Evolutionary conservation across 371 early-diverging fungal genomes (phyloP), one percentile per base, ranked within the genome.

Genomic region (Mortierella sp.): DNA sequence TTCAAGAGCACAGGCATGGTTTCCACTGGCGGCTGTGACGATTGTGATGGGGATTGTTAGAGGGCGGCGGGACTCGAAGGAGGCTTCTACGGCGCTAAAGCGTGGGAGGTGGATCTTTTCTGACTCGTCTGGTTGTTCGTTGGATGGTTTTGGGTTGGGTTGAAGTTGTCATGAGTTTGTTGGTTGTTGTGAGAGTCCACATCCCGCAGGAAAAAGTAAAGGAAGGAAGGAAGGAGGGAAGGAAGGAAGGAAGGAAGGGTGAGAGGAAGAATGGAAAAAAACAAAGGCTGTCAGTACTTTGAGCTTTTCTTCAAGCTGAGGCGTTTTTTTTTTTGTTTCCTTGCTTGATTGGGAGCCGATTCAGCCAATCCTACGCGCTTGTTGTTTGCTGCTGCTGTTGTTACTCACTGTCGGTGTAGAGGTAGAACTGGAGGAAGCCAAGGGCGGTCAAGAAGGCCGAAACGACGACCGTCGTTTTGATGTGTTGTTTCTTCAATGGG

Each of bases 1-100:
- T 76, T 92, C 92, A 28, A 93, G 82, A 0, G 92, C 89, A 69
- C 93, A 93, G 28, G 90, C 77, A 69, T 93, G 93, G 61, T 93
- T 93, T 3, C 88, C 89, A 73, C 92, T 93, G 28, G 91, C 91
- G 5, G 90, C 93, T 1, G 93, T 92, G 26, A 92, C 88, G 34
- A 93, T 92, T 5, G 92, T 93, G 28, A 80, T 78, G 5, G 75
- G 80, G 34, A 77, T 43, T 9, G 26, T 44, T 1, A 83, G 55
- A 0, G 74, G 76, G 10, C 72, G 76, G 10, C 31, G 77, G 34
- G 79, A 79, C 44, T 83, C 83, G 46, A 78, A 40, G 31, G 64
- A 71, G 28, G 78, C 72, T 9, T 82, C 75, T 19, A 82, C 50
- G 1, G 78, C 75, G n/a, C 44, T 81, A 71, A 76, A 74, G 48